Percentiles rank a stretch among this genome's conserved stretches.
These are phyloP conservation scores for Thymus mandschuricus DNA, from an alignment of 257 asterid species.

Conservation along the genomic window DNA sequence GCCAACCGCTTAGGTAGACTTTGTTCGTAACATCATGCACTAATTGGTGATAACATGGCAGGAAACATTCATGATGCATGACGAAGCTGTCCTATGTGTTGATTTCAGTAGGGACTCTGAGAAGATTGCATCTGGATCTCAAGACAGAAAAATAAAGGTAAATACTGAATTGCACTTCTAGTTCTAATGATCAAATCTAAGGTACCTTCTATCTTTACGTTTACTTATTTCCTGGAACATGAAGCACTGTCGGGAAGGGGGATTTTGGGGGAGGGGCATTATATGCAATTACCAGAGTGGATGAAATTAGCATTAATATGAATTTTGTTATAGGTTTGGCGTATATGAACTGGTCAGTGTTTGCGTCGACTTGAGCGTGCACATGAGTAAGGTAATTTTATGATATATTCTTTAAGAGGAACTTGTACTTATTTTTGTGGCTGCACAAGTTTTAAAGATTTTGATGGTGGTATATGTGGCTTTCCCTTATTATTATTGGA, in stretches of 20 bases:
- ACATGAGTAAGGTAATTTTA: slow-evolving; percentile 91
- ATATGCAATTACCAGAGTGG: background rate
- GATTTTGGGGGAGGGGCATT: too few relatives aligned
- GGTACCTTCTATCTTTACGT: too few relatives aligned
- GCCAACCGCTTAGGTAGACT: too few relatives aligned
- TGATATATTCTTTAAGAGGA: too few relatives aligned
- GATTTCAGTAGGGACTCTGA: slow-evolving; percentile 98
- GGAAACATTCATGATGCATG: slow-evolving; percentile 99
- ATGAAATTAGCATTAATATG: background rate
- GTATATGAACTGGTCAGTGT: slow-evolving; percentile 96
- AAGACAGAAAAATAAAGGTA: slow-evolving; percentile 98
- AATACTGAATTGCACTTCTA: slow-evolving; percentile 8
- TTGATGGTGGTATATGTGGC: too few relatives aligned
- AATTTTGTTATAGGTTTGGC: slow-evolving; percentile 75
- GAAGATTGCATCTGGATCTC: slow-evolving; percentile 96
- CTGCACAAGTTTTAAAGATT: too few relatives aligned
- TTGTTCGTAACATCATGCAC: slow-evolving; percentile 15
- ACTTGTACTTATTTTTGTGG: too few relatives aligned
- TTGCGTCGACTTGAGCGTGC: slow-evolving; percentile 97
- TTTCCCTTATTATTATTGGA: too few relatives aligned
- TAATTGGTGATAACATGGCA: slow-evolving; percentile 45
- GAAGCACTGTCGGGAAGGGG: background rate
- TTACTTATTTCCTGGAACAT: slow-evolving; percentile 3
- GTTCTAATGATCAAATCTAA: background rate
- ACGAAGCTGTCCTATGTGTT: slow-evolving; percentile 89